Base-by-base conservation (phyloP, 257 asterid genomes). In the Leonotis leonurus region DNA sequence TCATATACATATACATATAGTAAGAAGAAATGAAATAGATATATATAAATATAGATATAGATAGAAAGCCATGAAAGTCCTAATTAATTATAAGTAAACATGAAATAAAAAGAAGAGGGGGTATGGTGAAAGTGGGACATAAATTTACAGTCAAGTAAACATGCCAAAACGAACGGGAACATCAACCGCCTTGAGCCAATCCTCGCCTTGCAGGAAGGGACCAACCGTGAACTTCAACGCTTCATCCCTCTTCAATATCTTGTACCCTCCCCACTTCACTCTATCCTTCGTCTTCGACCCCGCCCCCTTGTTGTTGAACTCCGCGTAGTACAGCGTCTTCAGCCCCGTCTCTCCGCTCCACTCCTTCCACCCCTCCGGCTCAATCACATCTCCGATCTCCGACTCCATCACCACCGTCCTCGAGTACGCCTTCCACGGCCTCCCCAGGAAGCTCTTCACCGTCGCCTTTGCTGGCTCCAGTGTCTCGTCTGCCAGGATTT, bases 401-500 rank as follows among this genome's bases (percentile, higher is more conserved):
- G 86, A 60, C 49, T 89, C 96, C 96, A 93, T 89, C 1, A 92
- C 60, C 0, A 92, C 18, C 0, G 95, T 83, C 68, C 89, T 80
- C 0, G 97, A 77, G 46, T 77, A 89, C 22, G 83, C 89, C 69
- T 85, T 85, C 90, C 82, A 74, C 0, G 97, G 96, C 68, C 96
- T 70, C 17, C 99, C 99, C 0, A 93, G 78, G 26, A 81, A 89
- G 52, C 88, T 89, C 82, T 49, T 80, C 74, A 89, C 17, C 45
- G 58, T 75, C 0, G 63, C 70, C 75, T 89, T 93, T 67, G 68
- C 94, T 0, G 85, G 73, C 52, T 73, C 78, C 0, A 93, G 79
- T 16, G 13, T 32, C 1, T 71, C 65, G 46, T 81, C 95, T 0
- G 91, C 88, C 3, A 86, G 40, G 9, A 88, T 84, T 0, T 67